Percentiles rank a stretch among this genome's conserved stretches.
These are phyloP conservation scores for Fusarium sp. DNA, from an alignment of 2,329 filamentous ascomycete genomes.

Conservation along the genomic window DNA sequence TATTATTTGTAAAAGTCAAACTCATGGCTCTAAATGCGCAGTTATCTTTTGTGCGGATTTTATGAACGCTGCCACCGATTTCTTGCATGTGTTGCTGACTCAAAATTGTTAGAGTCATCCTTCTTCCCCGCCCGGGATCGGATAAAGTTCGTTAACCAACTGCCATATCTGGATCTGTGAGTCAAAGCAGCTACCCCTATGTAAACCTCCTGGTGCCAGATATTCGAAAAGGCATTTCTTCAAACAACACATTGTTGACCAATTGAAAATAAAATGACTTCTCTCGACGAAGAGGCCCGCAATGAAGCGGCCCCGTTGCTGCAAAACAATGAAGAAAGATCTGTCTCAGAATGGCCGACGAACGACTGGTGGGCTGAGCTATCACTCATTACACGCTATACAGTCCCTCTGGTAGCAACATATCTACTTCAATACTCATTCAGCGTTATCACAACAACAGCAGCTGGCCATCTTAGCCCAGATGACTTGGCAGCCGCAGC, in stretches of 20 bases:
- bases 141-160: neutral
- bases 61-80: neutral
- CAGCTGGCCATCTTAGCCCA: slow-evolving; percentile 61
- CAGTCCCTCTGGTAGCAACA: slow-evolving; percentile 60
- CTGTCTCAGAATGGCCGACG: neutral
- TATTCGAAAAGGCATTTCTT: neutral
- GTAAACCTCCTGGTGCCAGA: neutral
- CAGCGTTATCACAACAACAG: slow-evolving; percentile 60
- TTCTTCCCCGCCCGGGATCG: neutral
- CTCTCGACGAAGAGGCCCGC: neutral
- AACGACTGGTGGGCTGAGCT: slow-evolving; percentile 25
- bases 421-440: slow-evolving; percentile 65
- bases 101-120: neutral
- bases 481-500: slow-evolving; percentile 62
- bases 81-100: neutral
- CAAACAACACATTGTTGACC: neutral
- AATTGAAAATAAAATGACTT: neutral
- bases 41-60: neutral
- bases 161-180: neutral
- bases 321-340: neutral
- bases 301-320: slow-evolving; percentile 31
- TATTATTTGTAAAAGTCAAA: neutral
- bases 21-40: neutral
- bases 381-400: slow-evolving; percentile 37
- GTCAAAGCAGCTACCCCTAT: neutral